Conservation (phyloP, 495 filamentous ascomycete genomes). For the Monascus purpureus region DNA sequence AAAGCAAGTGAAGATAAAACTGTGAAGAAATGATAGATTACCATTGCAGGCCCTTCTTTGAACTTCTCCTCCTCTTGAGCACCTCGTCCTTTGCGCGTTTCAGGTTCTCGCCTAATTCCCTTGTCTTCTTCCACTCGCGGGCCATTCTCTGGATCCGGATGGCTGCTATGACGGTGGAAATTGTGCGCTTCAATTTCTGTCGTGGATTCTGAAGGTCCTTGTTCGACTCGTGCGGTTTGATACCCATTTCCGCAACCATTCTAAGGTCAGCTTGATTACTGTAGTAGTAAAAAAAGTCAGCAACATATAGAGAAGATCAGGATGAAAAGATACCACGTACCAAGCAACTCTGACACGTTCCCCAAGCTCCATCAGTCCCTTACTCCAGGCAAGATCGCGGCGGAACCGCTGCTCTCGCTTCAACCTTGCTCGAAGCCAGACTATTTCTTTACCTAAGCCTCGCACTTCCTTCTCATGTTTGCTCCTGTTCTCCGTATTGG, state of each 20-base stretch:
- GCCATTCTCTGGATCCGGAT: constrained; percentile 41
- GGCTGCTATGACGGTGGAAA: constrained; percentile 37
- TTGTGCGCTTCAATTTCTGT: constrained; percentile 35
- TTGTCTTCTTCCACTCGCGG: constrained; percentile 34
- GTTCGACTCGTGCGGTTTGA: constrained; percentile 28
- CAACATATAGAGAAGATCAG: constrained; percentile 3
- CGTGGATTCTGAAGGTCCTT: constrained; percentile 19
- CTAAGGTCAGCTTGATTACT: constrained; percentile 87
- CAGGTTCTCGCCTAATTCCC: constrained; percentile 31
- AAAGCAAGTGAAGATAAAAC: too few relatives aligned
- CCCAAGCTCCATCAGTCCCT: constrained; percentile 63
- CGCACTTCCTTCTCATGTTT: constrained; percentile 68
- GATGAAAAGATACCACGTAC: constrained; percentile 41
- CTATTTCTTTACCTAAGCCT: constrained; percentile 75
- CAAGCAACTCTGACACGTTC: constrained; percentile 63
- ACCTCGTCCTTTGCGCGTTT: constrained; percentile 32
- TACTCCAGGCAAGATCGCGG: constrained; percentile 66
- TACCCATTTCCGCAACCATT: constrained; percentile 68
- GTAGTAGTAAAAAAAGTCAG: constrained; percentile 11
- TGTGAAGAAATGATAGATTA: too few relatives aligned
- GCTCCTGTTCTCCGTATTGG: constrained; percentile 34
- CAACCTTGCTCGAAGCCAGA: constrained; percentile 70
- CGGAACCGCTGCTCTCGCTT: constrained; percentile 70
- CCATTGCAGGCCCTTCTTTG: too few relatives aligned
- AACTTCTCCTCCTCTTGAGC: too few relatives aligned